Conservation (phyloP, 2,329 filamentous ascomycete genomes). For the Colletotrichum sp. region DNA sequence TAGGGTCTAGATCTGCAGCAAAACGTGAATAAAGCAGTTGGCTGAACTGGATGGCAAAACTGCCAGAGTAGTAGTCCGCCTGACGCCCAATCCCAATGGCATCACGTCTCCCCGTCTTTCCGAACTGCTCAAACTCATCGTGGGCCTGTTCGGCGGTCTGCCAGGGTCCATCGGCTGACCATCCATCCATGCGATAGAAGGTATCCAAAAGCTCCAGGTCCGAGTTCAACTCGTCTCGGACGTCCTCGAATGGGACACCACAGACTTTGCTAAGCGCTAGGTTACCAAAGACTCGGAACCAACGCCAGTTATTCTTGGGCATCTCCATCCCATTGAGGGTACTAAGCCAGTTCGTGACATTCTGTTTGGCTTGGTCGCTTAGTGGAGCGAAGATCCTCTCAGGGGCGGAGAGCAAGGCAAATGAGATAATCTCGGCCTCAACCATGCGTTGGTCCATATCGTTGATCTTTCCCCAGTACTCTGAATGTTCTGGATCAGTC, state of each 20-base stretch:
- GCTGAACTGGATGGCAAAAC: conserved; percentile 57
- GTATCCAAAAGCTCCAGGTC: conserved; percentile 49
- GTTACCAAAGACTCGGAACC: conserved; percentile 57
- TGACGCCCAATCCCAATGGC: conserved; percentile 34
- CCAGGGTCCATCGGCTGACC: conserved; percentile 53
- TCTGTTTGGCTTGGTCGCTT: conserved; percentile 30
- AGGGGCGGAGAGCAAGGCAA: conserved; percentile 50
- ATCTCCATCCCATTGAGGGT: conserved; percentile 48
- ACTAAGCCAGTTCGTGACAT: conserved; percentile 45
- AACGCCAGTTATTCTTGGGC: conserved; percentile 55
- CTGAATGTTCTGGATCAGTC: conserved; percentile 34
- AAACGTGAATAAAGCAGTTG: conserved; percentile 52
- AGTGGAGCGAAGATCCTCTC: conserved; percentile 35
- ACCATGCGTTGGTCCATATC: conserved; percentile 58
- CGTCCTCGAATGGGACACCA: conserved; percentile 35
- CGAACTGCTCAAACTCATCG: conserved; percentile 11
- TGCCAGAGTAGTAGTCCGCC: conserved; percentile 58
- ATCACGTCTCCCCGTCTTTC: conserved; percentile 26
- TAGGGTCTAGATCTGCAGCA: conserved; percentile 43
- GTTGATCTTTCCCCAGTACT: conserved; percentile 53
- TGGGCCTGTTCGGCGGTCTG: conserved; percentile 26
- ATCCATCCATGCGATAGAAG: conserved; percentile 49
- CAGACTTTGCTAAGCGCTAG: conserved; percentile 47
- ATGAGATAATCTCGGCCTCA: conserved; percentile 56
- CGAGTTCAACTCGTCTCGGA: conserved; percentile 39